These are phyloP conservation scores for Fusarium keratoplasticum DNA, from an alignment of 2,329 filamentous ascomycete species.

Conservation along the genomic window DNA sequence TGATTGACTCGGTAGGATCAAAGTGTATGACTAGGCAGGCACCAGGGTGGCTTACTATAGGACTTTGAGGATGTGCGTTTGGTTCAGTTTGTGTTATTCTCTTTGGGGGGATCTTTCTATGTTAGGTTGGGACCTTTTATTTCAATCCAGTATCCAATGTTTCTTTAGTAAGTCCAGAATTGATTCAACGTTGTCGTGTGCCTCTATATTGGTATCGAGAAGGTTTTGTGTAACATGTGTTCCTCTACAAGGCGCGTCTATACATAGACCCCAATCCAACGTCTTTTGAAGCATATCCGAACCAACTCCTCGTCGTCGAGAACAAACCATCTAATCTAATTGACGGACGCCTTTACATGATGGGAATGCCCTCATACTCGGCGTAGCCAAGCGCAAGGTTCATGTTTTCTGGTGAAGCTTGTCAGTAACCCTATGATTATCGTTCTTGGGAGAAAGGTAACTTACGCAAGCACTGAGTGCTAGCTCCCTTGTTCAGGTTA, in stretches of 20 bases:
- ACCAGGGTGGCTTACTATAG: constrained; percentile 33
- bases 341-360: background rate
- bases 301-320: background rate
- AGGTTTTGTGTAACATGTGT: background rate
- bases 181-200: background rate
- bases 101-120: constrained; percentile 5
- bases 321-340: background rate
- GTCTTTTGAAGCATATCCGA: background rate
- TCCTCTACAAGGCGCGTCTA: background rate
- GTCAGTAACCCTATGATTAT: background rate
- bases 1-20: constrained; percentile 38
- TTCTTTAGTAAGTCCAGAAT: background rate
- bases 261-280: background rate
- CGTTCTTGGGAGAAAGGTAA: constrained; percentile 65
- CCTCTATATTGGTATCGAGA: background rate
- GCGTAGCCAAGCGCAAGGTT: constrained; percentile 80
- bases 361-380: background rate
- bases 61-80: constrained; percentile 16
- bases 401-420: constrained; percentile 78
- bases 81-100: constrained; percentile 26
- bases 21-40: constrained; percentile 41
- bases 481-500: constrained; percentile 1
- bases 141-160: background rate
- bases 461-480: constrained; percentile 1
- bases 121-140: constrained; percentile 11